Conservation (phyloP, 768 basidiomycete species). For the Vararia minispora region DNA sequence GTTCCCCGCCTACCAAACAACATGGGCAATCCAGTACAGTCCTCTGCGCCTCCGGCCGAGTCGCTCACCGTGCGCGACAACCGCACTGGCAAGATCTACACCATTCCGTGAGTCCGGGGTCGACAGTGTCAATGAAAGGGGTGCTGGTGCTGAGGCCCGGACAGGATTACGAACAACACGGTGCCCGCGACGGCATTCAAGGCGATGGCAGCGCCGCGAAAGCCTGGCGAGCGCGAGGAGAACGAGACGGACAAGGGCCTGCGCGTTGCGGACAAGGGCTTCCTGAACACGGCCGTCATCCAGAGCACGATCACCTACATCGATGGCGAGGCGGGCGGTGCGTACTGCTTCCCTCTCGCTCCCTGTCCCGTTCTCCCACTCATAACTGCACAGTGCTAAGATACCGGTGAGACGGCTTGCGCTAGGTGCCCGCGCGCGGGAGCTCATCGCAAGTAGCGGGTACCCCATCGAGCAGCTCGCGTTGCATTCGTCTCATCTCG, state of each 20-base stretch:
- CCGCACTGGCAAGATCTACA: slow-evolving; percentile 71
- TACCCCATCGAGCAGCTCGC: slow-evolving; percentile 92
- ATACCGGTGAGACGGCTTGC: slow-evolving; percentile 41
- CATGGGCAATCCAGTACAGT: slow-evolving; percentile 9
- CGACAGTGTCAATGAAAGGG: not conserved
- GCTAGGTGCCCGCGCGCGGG: not conserved
- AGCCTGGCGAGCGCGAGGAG: slow-evolving; percentile 57
- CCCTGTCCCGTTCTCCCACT: not conserved
- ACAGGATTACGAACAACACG: slow-evolving; percentile 70
- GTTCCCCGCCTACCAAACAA: too few relatives aligned
- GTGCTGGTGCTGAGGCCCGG: not conserved
- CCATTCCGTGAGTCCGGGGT: slow-evolving; percentile 47
- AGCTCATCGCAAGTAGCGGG: slow-evolving; percentile 41
- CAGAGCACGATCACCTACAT: slow-evolving; percentile 81
- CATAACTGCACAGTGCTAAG: slow-evolving; percentile 37
- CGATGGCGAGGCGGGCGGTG: slow-evolving; percentile 78
- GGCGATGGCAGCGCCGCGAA: slow-evolving; percentile 46
- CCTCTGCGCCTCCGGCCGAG: slow-evolving; percentile 7
- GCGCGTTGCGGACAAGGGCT: slow-evolving; percentile 70
- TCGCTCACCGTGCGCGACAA: slow-evolving; percentile 68
- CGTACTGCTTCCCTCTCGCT: slow-evolving; percentile 13
- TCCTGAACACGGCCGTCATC: slow-evolving; percentile 75
- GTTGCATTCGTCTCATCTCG: slow-evolving; percentile 66
- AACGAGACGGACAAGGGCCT: slow-evolving; percentile 78
- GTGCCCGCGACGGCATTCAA: slow-evolving; percentile 78